Percentiles rank a stretch among this genome's conserved stretches.
Evolutionary conservation across 306 rosid genomes (phyloP).

Genomic region (Cucurbita argyrosperma): DNA sequence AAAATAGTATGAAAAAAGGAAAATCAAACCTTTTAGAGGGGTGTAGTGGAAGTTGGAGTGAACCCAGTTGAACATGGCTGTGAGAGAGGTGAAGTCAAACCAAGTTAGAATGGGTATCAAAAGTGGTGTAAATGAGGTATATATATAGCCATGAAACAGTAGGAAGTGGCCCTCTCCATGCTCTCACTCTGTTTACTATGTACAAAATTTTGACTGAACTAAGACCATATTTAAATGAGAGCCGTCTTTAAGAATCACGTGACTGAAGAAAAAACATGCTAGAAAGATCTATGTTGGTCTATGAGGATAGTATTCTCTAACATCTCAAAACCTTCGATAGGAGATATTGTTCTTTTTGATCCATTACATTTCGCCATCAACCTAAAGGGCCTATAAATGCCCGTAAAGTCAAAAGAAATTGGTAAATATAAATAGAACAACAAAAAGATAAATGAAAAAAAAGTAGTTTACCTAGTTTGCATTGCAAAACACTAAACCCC

Average conservation of each 20-base stretch:
- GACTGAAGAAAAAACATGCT: too few species aligned
- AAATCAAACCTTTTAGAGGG: slow-evolving; percentile 1
- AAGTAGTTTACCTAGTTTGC: not conserved
- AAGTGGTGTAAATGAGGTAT: not conserved
- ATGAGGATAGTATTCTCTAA: too few species aligned
- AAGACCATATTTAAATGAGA: too few species aligned
- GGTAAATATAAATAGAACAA: not conserved
- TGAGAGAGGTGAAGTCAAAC: not conserved
- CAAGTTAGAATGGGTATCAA: not conserved
- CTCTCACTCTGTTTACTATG: too few species aligned
- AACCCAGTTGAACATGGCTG: slow-evolving; percentile 2
- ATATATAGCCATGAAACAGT: not conserved
- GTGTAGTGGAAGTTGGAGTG: slow-evolving; percentile 1
- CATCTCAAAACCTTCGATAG: too few species aligned
- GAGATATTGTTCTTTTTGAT: too few species aligned
- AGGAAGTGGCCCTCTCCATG: not conserved
- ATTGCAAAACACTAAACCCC: not conserved
- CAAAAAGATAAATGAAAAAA: not conserved
- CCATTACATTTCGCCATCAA: too few species aligned
- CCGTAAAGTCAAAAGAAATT: not conserved
- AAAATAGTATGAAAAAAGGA: too few species aligned
- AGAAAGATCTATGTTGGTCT: too few species aligned
- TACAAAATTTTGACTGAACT: too few species aligned
- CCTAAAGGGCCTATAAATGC: too few species aligned
- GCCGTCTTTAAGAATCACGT: too few species aligned